Percentiles rank a stretch among this genome's conserved stretches.
These are phyloP conservation scores for Chrysopogon serrulatus DNA, from an alignment of 176 grass and related monocot genomes.

Conservation along the genomic window DNA sequence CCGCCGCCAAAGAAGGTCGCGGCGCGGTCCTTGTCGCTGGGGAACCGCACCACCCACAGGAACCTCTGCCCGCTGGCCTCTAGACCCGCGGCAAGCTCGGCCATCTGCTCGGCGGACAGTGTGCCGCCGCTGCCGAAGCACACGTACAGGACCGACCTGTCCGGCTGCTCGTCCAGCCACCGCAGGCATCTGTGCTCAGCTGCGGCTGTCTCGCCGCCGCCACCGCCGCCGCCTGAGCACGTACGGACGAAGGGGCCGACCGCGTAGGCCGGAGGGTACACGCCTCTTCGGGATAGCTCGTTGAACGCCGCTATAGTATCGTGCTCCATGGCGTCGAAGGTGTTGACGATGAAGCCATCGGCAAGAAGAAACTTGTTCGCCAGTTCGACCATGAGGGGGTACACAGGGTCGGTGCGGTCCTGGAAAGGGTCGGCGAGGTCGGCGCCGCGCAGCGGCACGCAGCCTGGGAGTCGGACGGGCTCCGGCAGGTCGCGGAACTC, in stretches of 20 bases:
- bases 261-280: conserved; percentile 32
- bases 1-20: conserved; percentile 16
- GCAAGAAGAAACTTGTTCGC: too few relatives aligned
- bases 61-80: conserved; percentile 64
- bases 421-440: conserved; percentile 12
- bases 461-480: conserved; percentile 33
- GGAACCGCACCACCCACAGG: conserved; percentile 55
- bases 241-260: conserved; percentile 41
- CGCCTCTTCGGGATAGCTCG: conserved; percentile 16
- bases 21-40: conserved; percentile 19
- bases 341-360: conserved; percentile 50
- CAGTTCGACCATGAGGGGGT: conserved; percentile 6
- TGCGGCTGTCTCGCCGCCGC: too few relatives aligned
- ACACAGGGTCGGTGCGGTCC: conserved; percentile 13
- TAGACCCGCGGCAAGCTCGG: conserved; percentile 56
- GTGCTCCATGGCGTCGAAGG: conserved; percentile 48
- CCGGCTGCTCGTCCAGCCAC: conserved; percentile 75
- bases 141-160: conserved; percentile 58
- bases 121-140: conserved; percentile 66
- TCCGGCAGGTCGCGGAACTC: conserved; percentile 37
- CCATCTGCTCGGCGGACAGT: conserved; percentile 34
- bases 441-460: conserved; percentile 24
- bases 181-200: conserved; percentile 26
- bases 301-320: conserved; percentile 16
- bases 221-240: neutral